Base-by-base conservation (phyloP, 345 rosid species). In the Eucalyptus tenuipes region DNA sequence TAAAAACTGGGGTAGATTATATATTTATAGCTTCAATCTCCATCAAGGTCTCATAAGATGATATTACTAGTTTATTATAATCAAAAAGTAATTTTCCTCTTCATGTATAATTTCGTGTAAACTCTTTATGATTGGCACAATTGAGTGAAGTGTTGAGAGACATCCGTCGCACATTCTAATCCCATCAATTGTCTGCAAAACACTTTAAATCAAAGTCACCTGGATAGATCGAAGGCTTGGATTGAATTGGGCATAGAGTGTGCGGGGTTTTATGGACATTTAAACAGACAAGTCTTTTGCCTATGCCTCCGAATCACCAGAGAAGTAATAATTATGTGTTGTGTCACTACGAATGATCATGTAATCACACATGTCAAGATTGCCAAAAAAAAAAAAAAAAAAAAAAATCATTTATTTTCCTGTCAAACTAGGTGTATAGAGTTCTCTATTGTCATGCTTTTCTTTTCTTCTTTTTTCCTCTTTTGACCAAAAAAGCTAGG, bases 111-210 rank as follows among this genome's bases (percentile, higher is more conserved):
- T 64, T 14, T 7, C 2, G 3, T 2, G 37, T 13, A 4, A 75
- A 10, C 82, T 75, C 8, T 40, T 10, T 2, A 20, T 20, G 14
- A 6, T 20, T 7, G 3, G 27, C 47, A 13, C 20, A 8, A 14
- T 68, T 15, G 75, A 33, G 10, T n/a, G 37, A 33, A 68, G 24
- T 16, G 11, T 15, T 15, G 9, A 37, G 40, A 15, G 40, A 66
- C 20, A 5, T n/a, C 7, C 5, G 4, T n/a, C 22, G 2, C 7
- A 5, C 47, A 1, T 40, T 75, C 2, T 20, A 5, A 20, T 75
- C 47, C 47, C 5, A 18, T 13, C 47, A 20, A 20, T 20, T 11
- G 10, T 2, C 10, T 37, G 25, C 45, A 8, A 71, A 37, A 18
- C 57, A 52, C 57, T 52, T 52, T 52, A 24, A 52, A 1, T 52